Percentiles rank a stretch among this genome's conserved stretches.
Evolutionary conservation across 768 basidiomycete genomes (phyloP).

Genomic region (Naganishia antarctica): DNA sequence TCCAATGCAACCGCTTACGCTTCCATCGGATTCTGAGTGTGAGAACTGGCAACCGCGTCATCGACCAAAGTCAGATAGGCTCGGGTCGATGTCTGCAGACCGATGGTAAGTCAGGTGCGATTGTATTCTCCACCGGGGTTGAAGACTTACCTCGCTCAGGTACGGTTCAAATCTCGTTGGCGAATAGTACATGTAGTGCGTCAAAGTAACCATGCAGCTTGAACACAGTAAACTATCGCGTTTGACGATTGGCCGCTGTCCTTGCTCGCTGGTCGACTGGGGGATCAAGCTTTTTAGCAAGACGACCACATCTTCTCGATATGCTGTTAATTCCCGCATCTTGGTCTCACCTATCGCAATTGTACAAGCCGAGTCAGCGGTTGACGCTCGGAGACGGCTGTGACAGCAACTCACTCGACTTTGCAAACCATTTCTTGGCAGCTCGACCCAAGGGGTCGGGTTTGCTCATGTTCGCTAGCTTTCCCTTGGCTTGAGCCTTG

Average conservation of each 20-base stretch:
- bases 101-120: neutral
- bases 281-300: slow-evolving; percentile 1
- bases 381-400: neutral
- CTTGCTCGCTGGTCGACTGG: neutral
- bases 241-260: neutral
- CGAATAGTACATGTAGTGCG: slow-evolving; percentile 1
- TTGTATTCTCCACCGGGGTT: neutral
- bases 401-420: neutral
- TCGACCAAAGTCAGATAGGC: slow-evolving; percentile 7
- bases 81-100: slow-evolving; percentile 1
- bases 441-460: neutral
- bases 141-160: slow-evolving; percentile 5
- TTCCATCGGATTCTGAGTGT: slow-evolving; percentile 20
- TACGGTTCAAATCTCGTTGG: slow-evolving; percentile 3
- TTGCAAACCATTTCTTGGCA: slow-evolving; percentile 9
- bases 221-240: slow-evolving; percentile 8
- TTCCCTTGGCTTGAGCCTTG: slow-evolving; percentile 16
- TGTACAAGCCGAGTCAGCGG: neutral
- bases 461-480: slow-evolving; percentile 1
- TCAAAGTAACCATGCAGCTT: slow-evolving; percentile 15
- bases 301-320: slow-evolving; percentile 13
- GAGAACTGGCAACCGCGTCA: slow-evolving; percentile 16
- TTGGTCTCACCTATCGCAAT: slow-evolving; percentile 1
- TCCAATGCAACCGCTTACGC: neutral
- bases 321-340: slow-evolving; percentile 13